phyloP scores from a whole-genome alignment of 2,329 filamentous ascomycete genomes.

The Trichoderma gracile region DNA sequence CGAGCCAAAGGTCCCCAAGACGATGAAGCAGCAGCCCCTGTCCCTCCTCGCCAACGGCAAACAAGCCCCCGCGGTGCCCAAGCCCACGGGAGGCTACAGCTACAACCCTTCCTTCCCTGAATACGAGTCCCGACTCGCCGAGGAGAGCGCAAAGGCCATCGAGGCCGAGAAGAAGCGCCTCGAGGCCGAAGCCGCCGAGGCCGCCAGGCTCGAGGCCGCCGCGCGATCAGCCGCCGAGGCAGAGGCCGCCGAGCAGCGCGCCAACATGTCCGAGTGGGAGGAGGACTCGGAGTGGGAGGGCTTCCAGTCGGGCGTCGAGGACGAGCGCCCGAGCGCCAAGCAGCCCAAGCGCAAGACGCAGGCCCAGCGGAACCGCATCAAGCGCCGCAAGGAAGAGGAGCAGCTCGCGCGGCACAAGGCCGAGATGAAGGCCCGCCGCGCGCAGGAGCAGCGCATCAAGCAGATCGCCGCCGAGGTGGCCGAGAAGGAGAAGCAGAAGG shows the following conservation, averaged over 20 bases:
- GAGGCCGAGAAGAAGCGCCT: constrained; percentile 76
- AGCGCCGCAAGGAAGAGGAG: constrained; percentile 86
- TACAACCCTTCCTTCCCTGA: constrained; percentile 91
- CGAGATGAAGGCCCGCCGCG: constrained; percentile 70
- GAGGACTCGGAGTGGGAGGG: constrained; percentile 92
- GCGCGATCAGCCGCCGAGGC: constrained; percentile 70
- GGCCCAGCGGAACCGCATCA: constrained; percentile 81
- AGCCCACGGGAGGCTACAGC: constrained; percentile 78
- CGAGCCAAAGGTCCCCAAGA: constrained; percentile 69
- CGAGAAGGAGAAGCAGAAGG: constrained; percentile 55
- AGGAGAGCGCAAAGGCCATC: constrained; percentile 76
- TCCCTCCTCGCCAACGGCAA: constrained; percentile 84
- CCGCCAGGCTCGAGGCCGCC: constrained; percentile 66
- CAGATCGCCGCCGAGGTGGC: constrained; percentile 65
- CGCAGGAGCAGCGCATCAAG: constrained; percentile 71
- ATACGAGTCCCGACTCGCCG: constrained; percentile 73
- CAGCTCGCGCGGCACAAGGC: constrained; percentile 72
- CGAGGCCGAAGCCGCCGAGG: constrained; percentile 65
- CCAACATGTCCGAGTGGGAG: constrained; percentile 70
- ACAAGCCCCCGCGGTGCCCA: constrained; percentile 72
- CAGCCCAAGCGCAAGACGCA: constrained; percentile 82
- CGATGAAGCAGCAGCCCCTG: constrained; percentile 74
- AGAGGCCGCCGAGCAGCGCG: constrained; percentile 69
- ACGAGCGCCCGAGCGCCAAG: constrained; percentile 62
- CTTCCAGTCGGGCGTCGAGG: constrained; percentile 78